These are phyloP conservation scores for Scutellaria baicalensis DNA, from an alignment of 257 asterid species.

Conservation along the genomic window DNA sequence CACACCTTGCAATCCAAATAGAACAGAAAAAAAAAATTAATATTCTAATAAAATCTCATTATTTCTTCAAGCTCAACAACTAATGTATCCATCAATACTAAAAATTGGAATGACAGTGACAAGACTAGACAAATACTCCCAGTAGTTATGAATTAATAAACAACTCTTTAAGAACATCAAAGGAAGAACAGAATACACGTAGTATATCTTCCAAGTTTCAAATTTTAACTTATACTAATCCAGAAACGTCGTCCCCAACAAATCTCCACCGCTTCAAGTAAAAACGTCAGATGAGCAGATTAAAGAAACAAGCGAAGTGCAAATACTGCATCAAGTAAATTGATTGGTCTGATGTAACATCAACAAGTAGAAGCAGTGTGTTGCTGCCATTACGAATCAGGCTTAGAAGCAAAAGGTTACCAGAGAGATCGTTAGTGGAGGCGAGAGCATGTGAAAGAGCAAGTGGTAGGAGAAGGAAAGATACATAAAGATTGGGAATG, in stretches of 20 bases:
- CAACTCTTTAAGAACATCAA: neutral
- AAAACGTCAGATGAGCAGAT: constrained; percentile 1
- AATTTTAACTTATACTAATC: neutral
- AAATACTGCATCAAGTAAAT: neutral
- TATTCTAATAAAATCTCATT: neutral
- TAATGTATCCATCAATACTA: neutral
- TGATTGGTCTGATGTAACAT: neutral
- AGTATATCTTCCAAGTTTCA: neutral
- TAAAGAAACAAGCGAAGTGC: neutral
- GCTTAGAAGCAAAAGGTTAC: constrained; percentile 10
- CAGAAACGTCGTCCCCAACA: neutral
- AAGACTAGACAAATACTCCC: neutral
- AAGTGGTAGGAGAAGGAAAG: neutral
- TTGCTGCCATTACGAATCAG: neutral
- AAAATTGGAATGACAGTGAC: neutral
- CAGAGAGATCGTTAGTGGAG: constrained; percentile 18
- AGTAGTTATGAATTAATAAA: too few species aligned
- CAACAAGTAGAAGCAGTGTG: neutral
- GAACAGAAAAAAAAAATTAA: neutral
- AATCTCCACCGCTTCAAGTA: neutral
- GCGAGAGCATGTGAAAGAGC: constrained; percentile 10
- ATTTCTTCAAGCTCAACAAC: constrained; percentile 1
- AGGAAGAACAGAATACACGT: neutral
- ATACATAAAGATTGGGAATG: neutral
- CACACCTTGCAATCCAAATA: neutral